These are phyloP conservation scores for Parastagonospora avenae DNA, from an alignment of 2,329 filamentous ascomycete species.

Conservation along the genomic window DNA sequence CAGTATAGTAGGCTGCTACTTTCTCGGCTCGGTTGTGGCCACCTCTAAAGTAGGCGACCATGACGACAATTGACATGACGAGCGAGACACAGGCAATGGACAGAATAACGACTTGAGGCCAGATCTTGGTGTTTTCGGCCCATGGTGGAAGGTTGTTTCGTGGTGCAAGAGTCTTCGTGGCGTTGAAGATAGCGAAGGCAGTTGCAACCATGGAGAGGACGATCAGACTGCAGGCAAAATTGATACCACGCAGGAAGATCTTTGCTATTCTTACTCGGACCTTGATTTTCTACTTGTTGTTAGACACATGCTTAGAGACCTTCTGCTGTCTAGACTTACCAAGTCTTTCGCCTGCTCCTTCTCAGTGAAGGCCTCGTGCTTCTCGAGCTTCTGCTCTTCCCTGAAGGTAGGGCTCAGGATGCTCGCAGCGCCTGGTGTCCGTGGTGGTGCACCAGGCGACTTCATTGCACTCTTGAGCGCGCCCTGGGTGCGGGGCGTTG, in stretches of 20 bases:
- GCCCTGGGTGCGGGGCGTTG: constrained; percentile 72
- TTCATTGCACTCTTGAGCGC: constrained; percentile 85
- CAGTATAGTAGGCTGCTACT: constrained; percentile 91
- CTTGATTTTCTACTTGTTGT: constrained; percentile 79
- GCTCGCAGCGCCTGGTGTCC: constrained; percentile 59
- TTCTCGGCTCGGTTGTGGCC: constrained; percentile 91
- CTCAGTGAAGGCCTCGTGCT: constrained; percentile 79
- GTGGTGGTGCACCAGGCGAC: constrained; percentile 78
- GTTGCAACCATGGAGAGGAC: constrained; percentile 87
- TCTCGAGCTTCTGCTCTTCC: constrained; percentile 86
- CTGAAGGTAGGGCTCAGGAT: constrained; percentile 90
- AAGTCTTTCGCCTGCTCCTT: constrained; percentile 86
- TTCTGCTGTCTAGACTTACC: constrained; percentile 63
- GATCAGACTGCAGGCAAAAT: constrained; percentile 96
- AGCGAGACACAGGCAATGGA: constrained; percentile 81
- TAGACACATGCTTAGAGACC: constrained; percentile 23
- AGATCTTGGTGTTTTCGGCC: constrained; percentile 77
- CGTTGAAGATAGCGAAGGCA: constrained; percentile 91
- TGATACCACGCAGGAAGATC: constrained; percentile 90
- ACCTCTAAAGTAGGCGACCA: constrained; percentile 84
- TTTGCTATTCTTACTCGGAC: constrained; percentile 90
- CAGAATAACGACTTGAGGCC: constrained; percentile 88
- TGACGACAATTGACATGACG: constrained; percentile 75
- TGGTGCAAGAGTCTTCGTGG: constrained; percentile 74
- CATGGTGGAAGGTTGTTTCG: constrained; percentile 85